phyloP scores from a whole-genome alignment of 2,329 filamentous ascomycete species.

The Trichoderma sp. region DNA sequence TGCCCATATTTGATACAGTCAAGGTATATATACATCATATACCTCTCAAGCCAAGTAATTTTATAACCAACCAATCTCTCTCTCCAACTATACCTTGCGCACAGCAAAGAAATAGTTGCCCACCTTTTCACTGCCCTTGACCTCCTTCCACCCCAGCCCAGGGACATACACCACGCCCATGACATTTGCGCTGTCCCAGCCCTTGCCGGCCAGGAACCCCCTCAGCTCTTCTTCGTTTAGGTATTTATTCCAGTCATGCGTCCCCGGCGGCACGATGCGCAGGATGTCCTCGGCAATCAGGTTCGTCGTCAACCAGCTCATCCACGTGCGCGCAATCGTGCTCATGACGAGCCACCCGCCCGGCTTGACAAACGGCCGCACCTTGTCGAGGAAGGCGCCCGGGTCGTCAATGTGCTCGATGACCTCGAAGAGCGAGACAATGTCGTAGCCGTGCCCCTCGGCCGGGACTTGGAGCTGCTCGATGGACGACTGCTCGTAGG shows the following conservation, averaged over 20 bases:
- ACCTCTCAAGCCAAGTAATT: background rate
- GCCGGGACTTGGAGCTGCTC: constrained; percentile 63
- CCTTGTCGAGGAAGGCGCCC: constrained; percentile 70
- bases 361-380: constrained; percentile 77
- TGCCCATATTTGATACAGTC: constrained; percentile 17
- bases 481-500: constrained; percentile 76
- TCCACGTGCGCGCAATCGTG: constrained; percentile 88
- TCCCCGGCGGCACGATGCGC: constrained; percentile 86
- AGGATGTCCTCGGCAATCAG: constrained; percentile 86
- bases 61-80: background rate
- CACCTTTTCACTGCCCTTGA: constrained; percentile 77
- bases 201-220: constrained; percentile 55
- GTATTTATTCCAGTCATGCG: constrained; percentile 96
- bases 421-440: constrained; percentile 91
- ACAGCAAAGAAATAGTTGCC: constrained; percentile 98
- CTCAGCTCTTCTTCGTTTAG: constrained; percentile 82
- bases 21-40: background rate
- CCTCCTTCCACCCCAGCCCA: constrained; percentile 84
- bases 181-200: constrained; percentile 64
- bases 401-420: constrained; percentile 87
- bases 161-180: constrained; percentile 91
- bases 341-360: constrained; percentile 92
- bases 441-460: constrained; percentile 62
- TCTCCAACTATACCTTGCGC: constrained; percentile 46
- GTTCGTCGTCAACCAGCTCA: constrained; percentile 90